Evolutionary conservation across 2,329 filamentous ascomycete species (phyloP).

Genomic region (Colletotrichum tofieldiae): DNA sequence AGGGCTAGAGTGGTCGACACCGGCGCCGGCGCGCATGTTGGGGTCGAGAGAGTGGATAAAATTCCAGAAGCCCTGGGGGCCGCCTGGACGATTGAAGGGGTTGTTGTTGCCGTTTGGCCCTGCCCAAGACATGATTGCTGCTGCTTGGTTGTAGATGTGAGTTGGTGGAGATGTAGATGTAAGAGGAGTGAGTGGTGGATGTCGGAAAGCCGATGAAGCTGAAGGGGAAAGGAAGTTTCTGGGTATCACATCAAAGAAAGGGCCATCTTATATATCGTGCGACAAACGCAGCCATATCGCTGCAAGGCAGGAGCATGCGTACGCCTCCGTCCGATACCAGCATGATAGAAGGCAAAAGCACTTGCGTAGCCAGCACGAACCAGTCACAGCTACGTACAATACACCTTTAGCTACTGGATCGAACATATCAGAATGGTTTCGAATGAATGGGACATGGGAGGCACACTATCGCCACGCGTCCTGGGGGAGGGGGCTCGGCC

Average conservation of each 20-base stretch:
- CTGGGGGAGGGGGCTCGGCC: conserved; percentile 28
- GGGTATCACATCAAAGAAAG: neutral
- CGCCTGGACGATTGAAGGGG: conserved; percentile 28
- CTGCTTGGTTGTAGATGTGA: conserved; percentile 1
- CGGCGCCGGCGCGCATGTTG: conserved; percentile 50
- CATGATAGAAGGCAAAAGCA: conserved; percentile 41
- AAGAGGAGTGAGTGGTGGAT: neutral
- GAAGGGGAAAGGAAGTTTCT: neutral
- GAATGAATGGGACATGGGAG: conserved; percentile 37
- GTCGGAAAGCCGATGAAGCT: conserved; percentile 36
- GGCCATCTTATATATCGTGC: conserved; percentile 21
- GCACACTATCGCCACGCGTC: conserved; percentile 43
- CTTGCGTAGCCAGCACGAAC: conserved; percentile 35
- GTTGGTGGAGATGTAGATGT: neutral
- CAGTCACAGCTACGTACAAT: conserved; percentile 34
- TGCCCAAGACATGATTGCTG: conserved; percentile 42
- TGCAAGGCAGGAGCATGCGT: conserved; percentile 38
- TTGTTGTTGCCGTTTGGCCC: conserved; percentile 39
- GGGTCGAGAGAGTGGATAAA: conserved; percentile 55
- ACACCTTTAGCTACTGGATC: conserved; percentile 30
- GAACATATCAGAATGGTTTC: conserved; percentile 41
- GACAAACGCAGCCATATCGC: neutral
- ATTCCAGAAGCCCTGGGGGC: conserved; percentile 44
- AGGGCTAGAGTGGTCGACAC: conserved; percentile 55
- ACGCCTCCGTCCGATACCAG: conserved; percentile 37